A percentile compares a stretch with the other conserved stretches of the same genome.
phyloP scores from a whole-genome alignment of 2,329 filamentous ascomycete species.

The Penicillium verrucosum region DNA sequence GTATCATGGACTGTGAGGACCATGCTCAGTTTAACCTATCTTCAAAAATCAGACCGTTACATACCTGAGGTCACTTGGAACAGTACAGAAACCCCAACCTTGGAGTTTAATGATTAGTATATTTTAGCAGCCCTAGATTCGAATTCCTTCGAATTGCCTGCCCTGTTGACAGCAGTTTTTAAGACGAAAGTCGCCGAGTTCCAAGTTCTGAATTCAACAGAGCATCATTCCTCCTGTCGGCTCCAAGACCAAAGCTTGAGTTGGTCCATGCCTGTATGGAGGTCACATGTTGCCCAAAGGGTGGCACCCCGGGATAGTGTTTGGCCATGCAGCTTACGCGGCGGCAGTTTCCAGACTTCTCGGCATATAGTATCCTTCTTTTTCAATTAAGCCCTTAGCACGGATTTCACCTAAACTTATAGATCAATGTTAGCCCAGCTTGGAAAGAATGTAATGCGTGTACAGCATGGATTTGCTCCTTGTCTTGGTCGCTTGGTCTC shows the following conservation, averaged over 20 bases:
- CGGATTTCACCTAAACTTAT: conserved; percentile 41
- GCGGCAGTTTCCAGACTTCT: conserved; percentile 34
- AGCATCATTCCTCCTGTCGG: conserved; percentile 33
- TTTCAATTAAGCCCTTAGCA: conserved; percentile 38
- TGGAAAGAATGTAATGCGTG: conserved; percentile 45
- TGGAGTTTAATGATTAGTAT: background rate
- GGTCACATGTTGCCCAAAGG: conserved; percentile 38
- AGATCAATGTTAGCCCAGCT: conserved; percentile 46
- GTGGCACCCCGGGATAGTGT: conserved; percentile 43
- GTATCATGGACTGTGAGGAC: background rate
- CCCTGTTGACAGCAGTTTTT: background rate
- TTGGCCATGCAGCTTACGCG: conserved; percentile 39
- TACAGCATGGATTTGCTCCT: conserved; percentile 48
- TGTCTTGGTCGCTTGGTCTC: conserved; percentile 45
- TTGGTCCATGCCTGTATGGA: conserved; percentile 39
- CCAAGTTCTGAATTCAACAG: background rate
- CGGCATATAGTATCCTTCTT: conserved; percentile 3
- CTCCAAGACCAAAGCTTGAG: conserved; percentile 40
- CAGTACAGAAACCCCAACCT: too few species aligned
- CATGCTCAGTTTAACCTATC: background rate
- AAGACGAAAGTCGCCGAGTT: background rate
- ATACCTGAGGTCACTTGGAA: background rate
- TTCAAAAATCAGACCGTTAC: background rate
- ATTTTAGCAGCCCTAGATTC: background rate
- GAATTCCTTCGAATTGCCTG: background rate